Evolutionary conservation across 768 basidiomycete genomes (phyloP).

Genomic region (Crucibulum laeve): DNA sequence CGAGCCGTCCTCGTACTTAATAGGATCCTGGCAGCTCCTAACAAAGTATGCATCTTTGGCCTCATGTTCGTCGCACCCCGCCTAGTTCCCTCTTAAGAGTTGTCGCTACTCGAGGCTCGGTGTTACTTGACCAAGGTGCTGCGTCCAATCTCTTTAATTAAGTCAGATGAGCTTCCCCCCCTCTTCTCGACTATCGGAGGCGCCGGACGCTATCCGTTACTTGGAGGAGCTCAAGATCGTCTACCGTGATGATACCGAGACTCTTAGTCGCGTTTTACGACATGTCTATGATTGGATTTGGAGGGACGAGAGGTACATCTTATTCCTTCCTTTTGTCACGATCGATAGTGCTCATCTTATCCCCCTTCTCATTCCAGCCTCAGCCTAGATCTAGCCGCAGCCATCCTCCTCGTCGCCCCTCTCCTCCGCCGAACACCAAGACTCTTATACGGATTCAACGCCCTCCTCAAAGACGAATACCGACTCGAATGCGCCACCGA

Average conservation of each 20-base stretch:
- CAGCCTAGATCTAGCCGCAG: no score
- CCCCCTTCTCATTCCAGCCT: background rate
- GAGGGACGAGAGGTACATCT: background rate
- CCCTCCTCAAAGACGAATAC: constrained; percentile 5
- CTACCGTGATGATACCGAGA: background rate
- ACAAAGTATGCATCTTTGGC: no score
- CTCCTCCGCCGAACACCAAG: no score
- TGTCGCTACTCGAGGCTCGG: no score
- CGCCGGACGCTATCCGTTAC: background rate
- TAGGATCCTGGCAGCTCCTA: no score
- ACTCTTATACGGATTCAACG: constrained; percentile 9
- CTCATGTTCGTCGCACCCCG: no score
- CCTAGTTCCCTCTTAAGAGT: no score
- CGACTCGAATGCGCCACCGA: constrained; percentile 7
- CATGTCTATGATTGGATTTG: background rate
- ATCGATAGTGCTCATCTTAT: background rate
- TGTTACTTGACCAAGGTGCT: background rate
- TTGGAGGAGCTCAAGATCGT: background rate
- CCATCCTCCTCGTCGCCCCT: no score
- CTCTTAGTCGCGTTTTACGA: background rate
- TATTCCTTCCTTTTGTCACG: background rate
- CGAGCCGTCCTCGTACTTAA: no score
- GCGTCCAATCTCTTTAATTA: background rate
- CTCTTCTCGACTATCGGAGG: background rate
- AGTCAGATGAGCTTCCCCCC: background rate